Conservation (phyloP, 2,329 filamentous ascomycete species). For the Magnaporthiopsis incrustans region DNA sequence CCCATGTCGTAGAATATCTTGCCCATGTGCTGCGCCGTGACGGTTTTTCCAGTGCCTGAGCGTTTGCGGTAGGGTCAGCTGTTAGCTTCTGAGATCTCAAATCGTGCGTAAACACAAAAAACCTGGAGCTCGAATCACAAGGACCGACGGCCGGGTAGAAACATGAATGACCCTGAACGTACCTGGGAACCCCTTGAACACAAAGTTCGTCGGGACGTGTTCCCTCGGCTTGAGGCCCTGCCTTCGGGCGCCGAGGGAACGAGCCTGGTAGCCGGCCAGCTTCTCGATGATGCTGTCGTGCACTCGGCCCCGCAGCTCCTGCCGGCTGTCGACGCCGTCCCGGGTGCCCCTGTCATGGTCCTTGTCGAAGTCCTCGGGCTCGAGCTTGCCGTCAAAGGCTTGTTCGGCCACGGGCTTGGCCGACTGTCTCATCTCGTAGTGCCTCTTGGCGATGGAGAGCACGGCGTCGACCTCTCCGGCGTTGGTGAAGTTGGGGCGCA, state of each 20-base stretch:
- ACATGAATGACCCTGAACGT: background rate
- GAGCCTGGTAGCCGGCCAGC: conserved; percentile 47
- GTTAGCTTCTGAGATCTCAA: too few relatives aligned
- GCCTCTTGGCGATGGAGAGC: conserved; percentile 45
- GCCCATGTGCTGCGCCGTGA: conserved; percentile 63
- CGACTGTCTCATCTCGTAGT: conserved; percentile 20
- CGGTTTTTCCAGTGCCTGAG: conserved; percentile 62
- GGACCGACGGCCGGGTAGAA: too few relatives aligned
- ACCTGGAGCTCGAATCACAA: conserved; percentile 11
- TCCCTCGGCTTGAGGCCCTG: conserved; percentile 46
- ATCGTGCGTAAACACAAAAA: too few relatives aligned
- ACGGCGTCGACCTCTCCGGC: conserved; percentile 69
- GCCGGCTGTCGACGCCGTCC: conserved; percentile 37
- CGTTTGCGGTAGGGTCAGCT: too few relatives aligned
- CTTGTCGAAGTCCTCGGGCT: conserved; percentile 45
- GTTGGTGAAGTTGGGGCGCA: conserved; percentile 61
- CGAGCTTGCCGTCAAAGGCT: conserved; percentile 17
- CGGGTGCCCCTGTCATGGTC: conserved; percentile 45
- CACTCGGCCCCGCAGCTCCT: conserved; percentile 50
- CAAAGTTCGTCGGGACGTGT: conserved; percentile 57
- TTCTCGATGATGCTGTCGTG: conserved; percentile 44
- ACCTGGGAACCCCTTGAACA: conserved; percentile 53
- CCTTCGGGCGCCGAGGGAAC: conserved; percentile 39
- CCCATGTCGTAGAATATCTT: conserved; percentile 70
- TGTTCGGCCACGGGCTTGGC: conserved; percentile 14